Conservation (phyloP, 176 grass and related monocot genomes). For the Ensete glaucum region DNA sequence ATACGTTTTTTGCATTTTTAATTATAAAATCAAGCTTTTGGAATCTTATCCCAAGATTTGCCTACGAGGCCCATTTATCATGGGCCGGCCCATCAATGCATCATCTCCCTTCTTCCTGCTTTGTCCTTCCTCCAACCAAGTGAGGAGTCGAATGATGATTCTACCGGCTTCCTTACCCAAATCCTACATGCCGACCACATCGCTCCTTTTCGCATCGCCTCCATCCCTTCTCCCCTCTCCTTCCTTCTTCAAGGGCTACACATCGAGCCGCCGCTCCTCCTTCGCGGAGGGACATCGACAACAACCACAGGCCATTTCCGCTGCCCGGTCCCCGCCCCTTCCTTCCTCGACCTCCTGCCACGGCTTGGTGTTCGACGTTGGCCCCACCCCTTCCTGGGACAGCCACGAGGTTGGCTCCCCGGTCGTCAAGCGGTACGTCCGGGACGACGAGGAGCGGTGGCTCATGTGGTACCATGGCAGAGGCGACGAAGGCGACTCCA, state of each 20-base stretch:
- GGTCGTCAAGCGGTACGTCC: constrained; percentile 54
- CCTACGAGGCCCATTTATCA: no score
- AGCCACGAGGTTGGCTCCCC: constrained; percentile 31
- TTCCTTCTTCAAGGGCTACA: not conserved
- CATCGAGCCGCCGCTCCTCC: not conserved
- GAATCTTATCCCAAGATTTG: no score
- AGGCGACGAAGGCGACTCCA: constrained; percentile 22
- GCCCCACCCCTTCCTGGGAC: constrained; percentile 21
- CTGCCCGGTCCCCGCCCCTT: constrained; percentile 9
- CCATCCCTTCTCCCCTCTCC: not conserved
- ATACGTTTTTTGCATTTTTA: no score
- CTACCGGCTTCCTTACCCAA: no score
- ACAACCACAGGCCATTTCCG: not conserved
- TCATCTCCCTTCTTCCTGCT: no score
- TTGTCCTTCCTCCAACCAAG: no score
- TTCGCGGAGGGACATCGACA: not conserved
- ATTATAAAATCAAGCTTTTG: no score
- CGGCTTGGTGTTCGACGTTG: constrained; percentile 26
- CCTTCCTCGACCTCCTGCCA: constrained; percentile 5
- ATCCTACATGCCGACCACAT: not conserved
- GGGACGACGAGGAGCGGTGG: constrained; percentile 19
- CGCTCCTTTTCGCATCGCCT: not conserved
- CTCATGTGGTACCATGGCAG: constrained; percentile 18
- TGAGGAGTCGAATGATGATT: no score
- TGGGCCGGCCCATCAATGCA: no score